phyloP scores from a whole-genome alignment of 306 rosid species.

The Geum urbanum region DNA sequence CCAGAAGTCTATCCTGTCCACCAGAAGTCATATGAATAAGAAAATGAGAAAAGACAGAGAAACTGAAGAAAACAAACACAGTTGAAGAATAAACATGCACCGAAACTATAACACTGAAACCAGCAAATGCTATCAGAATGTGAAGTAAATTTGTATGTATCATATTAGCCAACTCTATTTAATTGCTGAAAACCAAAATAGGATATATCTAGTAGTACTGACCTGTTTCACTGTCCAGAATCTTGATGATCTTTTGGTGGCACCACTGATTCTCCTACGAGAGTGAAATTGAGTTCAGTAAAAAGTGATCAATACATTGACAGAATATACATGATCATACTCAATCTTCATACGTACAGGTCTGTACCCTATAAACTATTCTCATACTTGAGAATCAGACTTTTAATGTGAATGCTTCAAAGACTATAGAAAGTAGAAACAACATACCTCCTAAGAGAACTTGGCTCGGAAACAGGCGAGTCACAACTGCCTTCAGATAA shows the following conservation, averaged over 20 bases:
- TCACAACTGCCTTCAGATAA: constrained; percentile 15
- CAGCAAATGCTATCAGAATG: neutral
- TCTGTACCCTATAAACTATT: too few species aligned
- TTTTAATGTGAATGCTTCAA: neutral
- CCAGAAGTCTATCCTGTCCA: constrained; percentile 50
- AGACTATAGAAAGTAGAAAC: neutral
- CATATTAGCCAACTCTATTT: neutral
- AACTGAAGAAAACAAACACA: neutral
- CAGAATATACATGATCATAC: neutral
- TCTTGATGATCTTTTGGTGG: constrained; percentile 33
- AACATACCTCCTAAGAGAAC: constrained; percentile 31
- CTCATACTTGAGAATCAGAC: too few species aligned
- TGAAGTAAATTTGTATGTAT: neutral
- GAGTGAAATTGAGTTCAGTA: neutral
- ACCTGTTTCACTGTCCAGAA: constrained; percentile 58
- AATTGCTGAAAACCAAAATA: constrained; percentile 6
- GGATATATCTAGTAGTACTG: constrained; percentile 6
- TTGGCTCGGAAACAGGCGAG: constrained; percentile 20
- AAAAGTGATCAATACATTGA: neutral
- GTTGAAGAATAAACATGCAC: neutral
- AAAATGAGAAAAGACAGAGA: constrained; percentile 14
- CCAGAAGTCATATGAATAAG: constrained; percentile 16
- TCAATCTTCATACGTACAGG: too few species aligned
- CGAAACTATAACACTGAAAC: neutral
- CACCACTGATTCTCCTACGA: constrained; percentile 34